Base-by-base conservation (phyloP, 2,329 filamentous ascomycete genomes). In the Scytalidium sp. region DNA sequence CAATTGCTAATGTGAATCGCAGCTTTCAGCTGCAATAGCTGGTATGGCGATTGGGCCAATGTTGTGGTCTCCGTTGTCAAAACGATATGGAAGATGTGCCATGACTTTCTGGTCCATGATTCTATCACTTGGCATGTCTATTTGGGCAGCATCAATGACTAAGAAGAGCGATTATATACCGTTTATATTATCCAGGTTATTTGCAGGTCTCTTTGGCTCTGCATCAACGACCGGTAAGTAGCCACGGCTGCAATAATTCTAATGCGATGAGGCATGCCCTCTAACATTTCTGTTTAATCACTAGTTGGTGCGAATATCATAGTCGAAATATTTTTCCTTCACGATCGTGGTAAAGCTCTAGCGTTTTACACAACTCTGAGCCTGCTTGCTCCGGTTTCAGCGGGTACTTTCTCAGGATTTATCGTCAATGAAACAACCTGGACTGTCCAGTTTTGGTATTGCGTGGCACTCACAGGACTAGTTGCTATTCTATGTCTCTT, bases 251-350 rank as follows among this genome's bases (percentile, higher is more conserved):
- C n/a, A n/a, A n/a, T n/a, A n/a, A n/a, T n/a, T n/a, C n/a, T n/a
- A n/a, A n/a, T n/a, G n/a, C n/a, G n/a, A n/a, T n/a, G n/a, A n/a
- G n/a, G n/a, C n/a, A n/a, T n/a, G n/a, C n/a, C n/a, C n/a, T n/a
- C n/a, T n/a, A n/a, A n/a, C n/a, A n/a, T n/a, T n/a, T n/a, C n/a
- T n/a, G n/a, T n/a, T n/a, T n/a, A n/a, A n/a, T n/a, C 64, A 41
- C 56, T 70, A 27, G 59, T 73, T 43, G 69, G 68, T 15, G 61
- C 67, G 27, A 56, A 66, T 36, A 65, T 67, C 23, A 65, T 73
- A 19, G 65, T 67, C 17, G 69, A 71, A 41, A 43, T 70, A 45
- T 71, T 70, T 55, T 72, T 70, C 53, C 55, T 71, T 27, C 69
- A 71, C 43, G 65, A 71, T 51, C 65, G 69, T 7, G 69, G 69